Conservation (phyloP, 257 asterid genomes). For the Linaria vulgaris region DNA sequence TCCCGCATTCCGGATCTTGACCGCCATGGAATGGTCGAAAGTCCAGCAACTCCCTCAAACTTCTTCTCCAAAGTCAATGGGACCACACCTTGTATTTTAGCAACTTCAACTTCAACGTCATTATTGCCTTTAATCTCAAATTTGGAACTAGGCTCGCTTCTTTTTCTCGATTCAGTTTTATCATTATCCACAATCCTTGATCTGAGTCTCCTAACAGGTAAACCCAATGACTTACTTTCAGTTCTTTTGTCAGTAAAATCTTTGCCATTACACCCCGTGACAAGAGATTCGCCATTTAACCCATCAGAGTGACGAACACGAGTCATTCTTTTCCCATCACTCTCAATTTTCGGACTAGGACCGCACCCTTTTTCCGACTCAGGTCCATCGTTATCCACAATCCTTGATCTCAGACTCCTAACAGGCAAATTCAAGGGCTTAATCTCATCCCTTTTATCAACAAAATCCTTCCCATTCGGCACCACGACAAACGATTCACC, state of each 20-base stretch:
- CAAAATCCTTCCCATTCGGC: constrained; percentile 39
- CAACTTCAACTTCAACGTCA: constrained; percentile 37
- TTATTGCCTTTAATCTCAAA: constrained; percentile 27
- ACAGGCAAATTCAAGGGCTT: constrained; percentile 77
- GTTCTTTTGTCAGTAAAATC: constrained; percentile 32
- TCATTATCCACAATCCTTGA: constrained; percentile 39
- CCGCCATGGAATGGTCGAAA: constrained; percentile 41
- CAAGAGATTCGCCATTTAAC: constrained; percentile 49
- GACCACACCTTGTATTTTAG: constrained; percentile 44
- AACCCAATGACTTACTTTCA: constrained; percentile 67
- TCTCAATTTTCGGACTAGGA: too few relatives aligned
- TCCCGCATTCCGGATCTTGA: constrained; percentile 51
- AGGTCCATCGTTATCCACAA: constrained; percentile 32
- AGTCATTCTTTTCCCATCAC: constrained; percentile 28
- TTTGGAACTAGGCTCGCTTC: constrained; percentile 18
- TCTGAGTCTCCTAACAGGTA: constrained; percentile 77
- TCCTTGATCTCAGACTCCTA: constrained; percentile 64
- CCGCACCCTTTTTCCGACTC: too few relatives aligned
- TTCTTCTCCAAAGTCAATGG: constrained; percentile 61
- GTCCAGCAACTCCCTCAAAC: constrained; percentile 53
- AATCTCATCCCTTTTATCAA: constrained; percentile 43
- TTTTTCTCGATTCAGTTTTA: constrained; percentile 26
- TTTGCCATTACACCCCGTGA: constrained; percentile 53
- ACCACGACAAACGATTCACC: constrained; percentile 62
- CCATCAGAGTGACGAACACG: constrained; percentile 43